Evolutionary conservation across 129 eudicot genomes (phyloP).

Genomic region (Lactuca saligna): DNA sequence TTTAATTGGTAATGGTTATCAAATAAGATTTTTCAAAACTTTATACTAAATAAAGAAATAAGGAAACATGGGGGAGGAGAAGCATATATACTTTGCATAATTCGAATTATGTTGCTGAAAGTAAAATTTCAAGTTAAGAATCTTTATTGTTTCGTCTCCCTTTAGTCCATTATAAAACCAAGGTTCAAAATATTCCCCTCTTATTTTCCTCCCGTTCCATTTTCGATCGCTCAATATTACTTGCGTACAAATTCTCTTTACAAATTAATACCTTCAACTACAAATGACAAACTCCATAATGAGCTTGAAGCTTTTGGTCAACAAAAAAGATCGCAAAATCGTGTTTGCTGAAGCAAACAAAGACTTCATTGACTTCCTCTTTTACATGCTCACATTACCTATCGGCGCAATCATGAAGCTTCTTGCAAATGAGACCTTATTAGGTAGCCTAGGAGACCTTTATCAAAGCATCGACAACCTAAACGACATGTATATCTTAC

Average conservation of each 20-base stretch:
- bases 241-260: background rate
- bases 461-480: slow-evolving; percentile 39
- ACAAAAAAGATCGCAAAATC: slow-evolving; percentile 28
- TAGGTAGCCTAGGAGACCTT: slow-evolving; percentile 31
- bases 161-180: background rate
- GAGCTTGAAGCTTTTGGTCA: slow-evolving; percentile 37
- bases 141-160: background rate
- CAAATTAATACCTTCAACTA: slow-evolving; percentile 10
- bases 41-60: slow-evolving; percentile 3
- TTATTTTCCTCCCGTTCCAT: slow-evolving; percentile 2
- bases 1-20: background rate
- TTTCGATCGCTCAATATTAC: background rate
- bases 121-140: background rate
- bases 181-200: background rate
- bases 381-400: slow-evolving; percentile 39
- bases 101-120: slow-evolving; percentile 5
- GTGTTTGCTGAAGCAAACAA: slow-evolving; percentile 44
- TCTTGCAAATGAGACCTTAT: slow-evolving; percentile 27
- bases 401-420: slow-evolving; percentile 33
- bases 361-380: slow-evolving; percentile 44
- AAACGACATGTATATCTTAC: slow-evolving; percentile 28
- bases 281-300: slow-evolving; percentile 24
- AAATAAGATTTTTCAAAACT: slow-evolving; percentile 5
- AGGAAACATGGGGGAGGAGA: background rate
- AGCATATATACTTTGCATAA: slow-evolving; percentile 24